Evolutionary conservation across 2,329 filamentous ascomycete genomes (phyloP).

Genomic region (Microdochium nivale): DNA sequence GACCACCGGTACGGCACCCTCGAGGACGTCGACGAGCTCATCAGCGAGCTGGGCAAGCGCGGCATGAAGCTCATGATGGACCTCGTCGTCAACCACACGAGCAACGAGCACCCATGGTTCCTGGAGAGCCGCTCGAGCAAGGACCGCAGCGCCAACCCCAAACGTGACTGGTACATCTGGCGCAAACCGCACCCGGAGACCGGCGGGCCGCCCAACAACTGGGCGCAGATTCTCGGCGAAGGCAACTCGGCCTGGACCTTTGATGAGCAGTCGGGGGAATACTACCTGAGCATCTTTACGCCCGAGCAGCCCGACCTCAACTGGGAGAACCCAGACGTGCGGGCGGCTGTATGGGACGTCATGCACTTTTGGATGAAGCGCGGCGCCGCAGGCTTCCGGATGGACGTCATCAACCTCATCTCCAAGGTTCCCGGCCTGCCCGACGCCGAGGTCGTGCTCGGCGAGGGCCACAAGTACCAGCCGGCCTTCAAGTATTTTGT

Average conservation of each 20-base stretch:
- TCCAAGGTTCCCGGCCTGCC: constrained; percentile 52
- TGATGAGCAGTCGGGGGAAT: constrained; percentile 64
- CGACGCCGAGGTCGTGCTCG: constrained; percentile 46
- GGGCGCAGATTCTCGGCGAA: constrained; percentile 53
- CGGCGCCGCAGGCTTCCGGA: constrained; percentile 65
- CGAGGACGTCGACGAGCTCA: constrained; percentile 54
- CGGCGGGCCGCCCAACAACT: constrained; percentile 67
- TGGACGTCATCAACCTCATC: constrained; percentile 68
- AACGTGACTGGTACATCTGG: constrained; percentile 63
- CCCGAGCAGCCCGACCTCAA: constrained; percentile 77
- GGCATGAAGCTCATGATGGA: constrained; percentile 67
- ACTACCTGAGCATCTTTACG: constrained; percentile 70
- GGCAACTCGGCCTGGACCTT: constrained; percentile 58
- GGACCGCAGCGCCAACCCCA: constrained; percentile 47
- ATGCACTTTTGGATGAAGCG: constrained; percentile 74
- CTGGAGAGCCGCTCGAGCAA: constrained; percentile 45
- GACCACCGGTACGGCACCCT: constrained; percentile 59
- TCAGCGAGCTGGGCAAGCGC: constrained; percentile 48
- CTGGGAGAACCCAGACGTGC: constrained; percentile 64
- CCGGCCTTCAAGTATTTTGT: constrained; percentile 49
- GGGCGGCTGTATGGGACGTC: constrained; percentile 61
- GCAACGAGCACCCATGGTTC: constrained; percentile 65
- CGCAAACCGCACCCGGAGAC: constrained; percentile 44
- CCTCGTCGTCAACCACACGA: constrained; percentile 72
- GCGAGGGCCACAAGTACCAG: constrained; percentile 34